phyloP scores from a whole-genome alignment of 306 rosid species.

The Glycine tomentella region DNA sequence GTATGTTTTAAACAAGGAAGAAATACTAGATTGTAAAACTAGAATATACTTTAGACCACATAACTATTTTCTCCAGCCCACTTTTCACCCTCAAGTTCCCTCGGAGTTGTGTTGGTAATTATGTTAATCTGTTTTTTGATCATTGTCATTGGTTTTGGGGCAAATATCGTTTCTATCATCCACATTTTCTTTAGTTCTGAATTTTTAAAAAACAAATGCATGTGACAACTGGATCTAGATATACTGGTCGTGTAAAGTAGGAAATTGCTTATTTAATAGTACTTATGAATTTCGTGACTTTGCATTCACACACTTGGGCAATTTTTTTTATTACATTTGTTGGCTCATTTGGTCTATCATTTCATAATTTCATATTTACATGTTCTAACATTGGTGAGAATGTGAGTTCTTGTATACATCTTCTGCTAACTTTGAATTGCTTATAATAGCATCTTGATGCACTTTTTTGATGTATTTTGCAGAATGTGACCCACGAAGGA shows the following conservation, averaged over 20 bases:
- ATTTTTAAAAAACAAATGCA: neutral
- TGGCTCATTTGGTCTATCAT: constrained; percentile 5
- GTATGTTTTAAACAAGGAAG: neutral
- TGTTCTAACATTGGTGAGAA: neutral
- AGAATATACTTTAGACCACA: neutral
- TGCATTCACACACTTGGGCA: neutral
- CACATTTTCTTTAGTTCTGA: neutral
- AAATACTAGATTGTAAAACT: too few relatives aligned
- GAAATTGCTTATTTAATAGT: neutral
- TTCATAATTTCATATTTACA: constrained; percentile 7
- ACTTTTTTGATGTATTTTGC: constrained; percentile 31
- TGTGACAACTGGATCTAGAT: neutral
- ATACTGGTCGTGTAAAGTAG: neutral
- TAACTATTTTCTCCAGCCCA: too few relatives aligned
- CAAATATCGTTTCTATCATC: neutral
- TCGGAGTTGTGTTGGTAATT: too few relatives aligned
- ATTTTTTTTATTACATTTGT: neutral
- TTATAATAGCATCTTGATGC: neutral
- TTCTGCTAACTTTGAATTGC: neutral
- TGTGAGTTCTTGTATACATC: constrained; percentile 15
- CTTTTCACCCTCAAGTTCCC: too few relatives aligned
- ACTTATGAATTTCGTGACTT: neutral
- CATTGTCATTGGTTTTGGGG: too few relatives aligned
- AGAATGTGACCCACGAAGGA: constrained; percentile 59
- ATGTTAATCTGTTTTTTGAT: too few relatives aligned